Evolutionary conservation across 441 rosid species (phyloP).

Genomic region (Jatropha multifida): DNA sequence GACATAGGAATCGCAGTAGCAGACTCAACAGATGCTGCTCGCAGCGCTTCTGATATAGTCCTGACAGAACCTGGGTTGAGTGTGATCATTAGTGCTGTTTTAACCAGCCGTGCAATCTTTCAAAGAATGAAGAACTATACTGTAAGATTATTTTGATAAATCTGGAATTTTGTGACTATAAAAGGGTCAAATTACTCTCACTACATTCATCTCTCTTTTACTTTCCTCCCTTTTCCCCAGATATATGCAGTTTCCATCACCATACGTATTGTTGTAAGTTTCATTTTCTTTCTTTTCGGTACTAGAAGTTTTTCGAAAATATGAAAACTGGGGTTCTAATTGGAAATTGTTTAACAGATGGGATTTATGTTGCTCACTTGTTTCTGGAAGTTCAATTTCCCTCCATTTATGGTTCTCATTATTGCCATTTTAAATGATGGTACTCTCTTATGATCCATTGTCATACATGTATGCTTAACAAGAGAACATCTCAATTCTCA

Average conservation of each 20-base stretch:
- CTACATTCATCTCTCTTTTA: background rate
- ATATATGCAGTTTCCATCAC: conserved; percentile 94
- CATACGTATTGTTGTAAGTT: conserved; percentile 92
- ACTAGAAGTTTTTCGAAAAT: background rate
- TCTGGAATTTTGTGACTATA: background rate
- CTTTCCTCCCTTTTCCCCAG: conserved; percentile 36
- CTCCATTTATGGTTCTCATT: conserved; percentile 92
- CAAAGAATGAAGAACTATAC: conserved; percentile 97
- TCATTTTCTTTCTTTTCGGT: background rate
- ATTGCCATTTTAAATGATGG: conserved; percentile 92
- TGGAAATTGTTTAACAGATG: conserved; percentile 43
- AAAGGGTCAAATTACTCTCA: background rate
- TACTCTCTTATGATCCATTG: conserved; percentile 13
- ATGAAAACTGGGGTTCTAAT: conserved; percentile 2
- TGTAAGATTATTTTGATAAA: conserved; percentile 31
- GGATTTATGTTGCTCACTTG: conserved; percentile 88
- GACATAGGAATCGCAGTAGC: conserved; percentile 95
- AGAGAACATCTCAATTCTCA: background rate
- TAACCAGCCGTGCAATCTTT: conserved; percentile 85
- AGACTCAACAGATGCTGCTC: conserved; percentile 89
- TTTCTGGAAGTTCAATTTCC: conserved; percentile 85
- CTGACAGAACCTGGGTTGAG: conserved; percentile 91
- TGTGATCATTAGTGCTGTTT: conserved; percentile 82
- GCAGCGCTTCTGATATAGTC: conserved; percentile 89
- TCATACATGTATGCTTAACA: no score